A percentile compares a stretch with the other conserved stretches of the same genome.
phyloP scores from a whole-genome alignment of 176 grass and related monocot species.

The Alloteropsis semialata region DNA sequence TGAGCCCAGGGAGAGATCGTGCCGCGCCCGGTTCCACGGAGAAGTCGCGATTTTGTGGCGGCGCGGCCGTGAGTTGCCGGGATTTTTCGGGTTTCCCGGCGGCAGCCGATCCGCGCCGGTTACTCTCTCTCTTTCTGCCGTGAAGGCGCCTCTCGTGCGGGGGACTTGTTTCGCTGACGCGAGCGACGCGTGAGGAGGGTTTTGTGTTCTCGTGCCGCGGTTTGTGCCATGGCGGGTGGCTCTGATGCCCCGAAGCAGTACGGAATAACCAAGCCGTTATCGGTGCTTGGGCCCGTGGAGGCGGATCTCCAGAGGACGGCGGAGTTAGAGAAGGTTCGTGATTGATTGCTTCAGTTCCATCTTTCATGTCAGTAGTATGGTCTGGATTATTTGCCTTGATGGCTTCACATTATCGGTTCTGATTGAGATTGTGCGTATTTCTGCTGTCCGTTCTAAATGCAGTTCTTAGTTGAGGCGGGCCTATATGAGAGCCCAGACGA shows the following conservation, averaged over 20 bases:
- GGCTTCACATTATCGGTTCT: not conserved
- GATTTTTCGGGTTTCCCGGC: not conserved
- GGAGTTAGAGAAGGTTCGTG: slow-evolving; percentile 59
- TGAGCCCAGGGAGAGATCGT: not conserved
- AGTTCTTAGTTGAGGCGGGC: slow-evolving; percentile 70
- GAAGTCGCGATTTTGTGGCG: not conserved
- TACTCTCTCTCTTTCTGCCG: not conserved
- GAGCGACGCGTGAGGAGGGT: not conserved
- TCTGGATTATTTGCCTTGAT: not conserved
- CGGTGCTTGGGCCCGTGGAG: slow-evolving; percentile 54
- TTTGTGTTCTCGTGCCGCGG: not conserved
- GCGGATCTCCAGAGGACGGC: slow-evolving; percentile 55
- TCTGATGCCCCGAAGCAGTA: slow-evolving; percentile 44
- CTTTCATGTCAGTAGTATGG: not conserved
- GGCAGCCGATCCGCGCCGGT: not conserved
- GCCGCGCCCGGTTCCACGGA: not conserved
- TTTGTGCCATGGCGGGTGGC: slow-evolving; percentile 32
- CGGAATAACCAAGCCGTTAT: slow-evolving; percentile 71
- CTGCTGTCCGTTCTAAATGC: not conserved
- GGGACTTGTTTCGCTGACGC: not conserved
- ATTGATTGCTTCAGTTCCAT: not conserved
- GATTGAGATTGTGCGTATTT: not conserved
- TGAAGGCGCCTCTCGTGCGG: no score
- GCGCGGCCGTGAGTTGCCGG: not conserved
- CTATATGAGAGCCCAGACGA: slow-evolving; percentile 69